These are phyloP conservation scores for Apium graveolens DNA, from an alignment of 129 eudicot genomes.

Conservation along the genomic window DNA sequence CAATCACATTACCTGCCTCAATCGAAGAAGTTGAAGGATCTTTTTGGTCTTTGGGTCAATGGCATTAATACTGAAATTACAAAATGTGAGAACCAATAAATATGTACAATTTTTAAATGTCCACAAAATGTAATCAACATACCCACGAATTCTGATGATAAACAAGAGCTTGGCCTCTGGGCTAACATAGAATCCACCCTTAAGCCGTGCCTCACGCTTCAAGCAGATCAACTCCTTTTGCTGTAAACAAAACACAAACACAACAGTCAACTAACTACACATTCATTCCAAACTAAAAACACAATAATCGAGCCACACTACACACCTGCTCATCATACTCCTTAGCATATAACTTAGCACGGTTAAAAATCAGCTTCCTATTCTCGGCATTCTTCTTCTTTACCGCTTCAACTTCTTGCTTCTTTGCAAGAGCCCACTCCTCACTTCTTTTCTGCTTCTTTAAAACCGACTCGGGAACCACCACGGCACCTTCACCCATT, in stretches of 20 bases:
- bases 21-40: constrained; percentile 63
- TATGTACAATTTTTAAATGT: neutral
- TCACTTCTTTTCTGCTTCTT: constrained; percentile 80
- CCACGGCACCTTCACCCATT: constrained; percentile 25
- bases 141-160: constrained; percentile 69
- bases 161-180: constrained; percentile 76
- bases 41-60: constrained; percentile 68
- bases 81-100: neutral
- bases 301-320: neutral
- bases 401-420: constrained; percentile 33
- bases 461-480: constrained; percentile 68
- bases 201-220: constrained; percentile 73
- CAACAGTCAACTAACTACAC: neutral
- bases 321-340: constrained; percentile 66
- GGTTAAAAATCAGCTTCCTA: constrained; percentile 49
- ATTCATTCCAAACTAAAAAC: neutral
- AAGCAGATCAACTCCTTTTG: constrained; percentile 52
- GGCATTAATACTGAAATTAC: constrained; percentile 50
- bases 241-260: constrained; percentile 22
- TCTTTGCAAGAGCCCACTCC: constrained; percentile 69
- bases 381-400: constrained; percentile 58
- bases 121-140: neutral
- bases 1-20: constrained; percentile 53
- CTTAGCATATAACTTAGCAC: constrained; percentile 52
- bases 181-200: constrained; percentile 70